Percentiles rank a stretch among this genome's conserved stretches.
These are phyloP conservation scores for Fusarium poae DNA, from an alignment of 2,329 filamentous ascomycete genomes.

Conservation along the genomic window DNA sequence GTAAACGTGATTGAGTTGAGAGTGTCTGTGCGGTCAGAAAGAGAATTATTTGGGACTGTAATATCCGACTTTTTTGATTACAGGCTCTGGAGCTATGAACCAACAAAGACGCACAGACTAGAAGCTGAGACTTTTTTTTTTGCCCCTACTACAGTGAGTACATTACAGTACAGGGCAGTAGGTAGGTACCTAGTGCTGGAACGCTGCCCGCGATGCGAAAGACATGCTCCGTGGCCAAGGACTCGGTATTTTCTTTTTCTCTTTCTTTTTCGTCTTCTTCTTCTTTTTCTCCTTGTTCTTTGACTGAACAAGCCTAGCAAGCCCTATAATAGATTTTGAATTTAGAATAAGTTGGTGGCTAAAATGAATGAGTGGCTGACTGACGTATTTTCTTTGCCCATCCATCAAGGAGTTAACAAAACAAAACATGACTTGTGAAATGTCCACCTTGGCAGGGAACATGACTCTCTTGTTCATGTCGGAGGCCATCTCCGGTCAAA, in stretches of 20 bases:
- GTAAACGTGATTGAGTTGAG: neutral
- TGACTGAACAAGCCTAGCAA: neutral
- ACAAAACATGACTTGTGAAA: slow-evolving; percentile 21
- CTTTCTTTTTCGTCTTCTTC: neutral
- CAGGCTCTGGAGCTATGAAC: slow-evolving; percentile 11
- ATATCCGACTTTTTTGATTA: neutral
- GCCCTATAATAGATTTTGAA: slow-evolving; percentile 21
- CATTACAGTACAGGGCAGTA: neutral
- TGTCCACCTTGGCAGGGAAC: slow-evolving; percentile 3
- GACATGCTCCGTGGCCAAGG: slow-evolving; percentile 35
- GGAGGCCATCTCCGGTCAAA: slow-evolving; percentile 23
- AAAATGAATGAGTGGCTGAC: neutral
- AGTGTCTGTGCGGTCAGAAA: slow-evolving; percentile 6
- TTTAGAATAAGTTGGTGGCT: slow-evolving; percentile 12
- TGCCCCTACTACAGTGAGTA: neutral
- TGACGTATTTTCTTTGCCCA: neutral
- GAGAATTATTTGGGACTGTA: slow-evolving; percentile 11
- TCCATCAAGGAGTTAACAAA: neutral
- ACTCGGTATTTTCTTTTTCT: slow-evolving; percentile 19
- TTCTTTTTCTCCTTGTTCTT: neutral
- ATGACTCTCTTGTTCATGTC: slow-evolving; percentile 17
- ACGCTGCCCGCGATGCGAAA: slow-evolving; percentile 1
- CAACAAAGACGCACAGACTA: slow-evolving; percentile 23
- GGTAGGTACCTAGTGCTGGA: too few relatives aligned
- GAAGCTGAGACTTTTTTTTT: slow-evolving; percentile 8